Evolutionary conservation across 257 asterid species (phyloP), one percentile per base, ranked within the genome.

Genomic region (Ilex asprella): DNA sequence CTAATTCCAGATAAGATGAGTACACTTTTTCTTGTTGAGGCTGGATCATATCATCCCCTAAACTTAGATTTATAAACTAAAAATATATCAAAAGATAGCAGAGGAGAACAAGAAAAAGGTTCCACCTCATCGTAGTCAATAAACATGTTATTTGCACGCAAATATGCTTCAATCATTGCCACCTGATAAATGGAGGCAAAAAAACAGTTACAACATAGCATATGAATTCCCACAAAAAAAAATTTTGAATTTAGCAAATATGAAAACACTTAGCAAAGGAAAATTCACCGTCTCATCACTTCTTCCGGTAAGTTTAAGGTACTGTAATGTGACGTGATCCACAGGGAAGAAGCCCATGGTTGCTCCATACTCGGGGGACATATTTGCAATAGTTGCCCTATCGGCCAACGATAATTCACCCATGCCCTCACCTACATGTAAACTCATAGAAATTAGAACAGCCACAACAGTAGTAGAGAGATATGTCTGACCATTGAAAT

Each of bases 271-370:
- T 11, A 31, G 56, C 51, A 44, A 21, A 31, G 30, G 53, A 55
- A 29, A 58, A 71, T 88, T 61, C 30, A 88, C 97, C 32, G 85
- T 83, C 30, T 87, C 95, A 59, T 85, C 91, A 44, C 84, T 91
- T 79, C 97, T 79, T 67, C 96, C 98, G 59, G 96, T 91, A 69
- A 88, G 74, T 60, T 71, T 88, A 54, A 91, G 87, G 72, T 91
- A 91, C 44, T 88, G 87, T 52, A 91, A 75, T 1, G 98, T 91
- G 44, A 86, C 89, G 71, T 82, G 91, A 78, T 91, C 97, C 47
- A 91, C 97, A 1, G 96, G 97, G 81, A 91, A 91, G 84, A 91
- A 90, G 31, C 97, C 97, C 97, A 91, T 91, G 70, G 97, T 91
- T 41, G 97, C 97, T 49, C 97, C 97, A 71, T 91, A 87, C 76